Conservation (phyloP, 1,284 basidiomycete genomes). For the Lentinula novae-zelandiae region DNA sequence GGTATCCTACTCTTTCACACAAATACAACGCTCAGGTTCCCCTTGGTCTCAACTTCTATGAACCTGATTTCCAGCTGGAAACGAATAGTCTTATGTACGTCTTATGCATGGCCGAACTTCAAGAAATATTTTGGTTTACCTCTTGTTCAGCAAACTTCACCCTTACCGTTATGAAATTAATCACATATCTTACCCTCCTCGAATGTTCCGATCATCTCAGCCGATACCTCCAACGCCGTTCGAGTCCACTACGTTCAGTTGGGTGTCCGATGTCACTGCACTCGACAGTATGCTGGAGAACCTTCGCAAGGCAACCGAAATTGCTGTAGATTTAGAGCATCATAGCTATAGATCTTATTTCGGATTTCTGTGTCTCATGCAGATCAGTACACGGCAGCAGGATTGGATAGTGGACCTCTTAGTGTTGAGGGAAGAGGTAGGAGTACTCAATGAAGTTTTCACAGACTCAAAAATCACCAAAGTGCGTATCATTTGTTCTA, state of each 20-base stretch:
- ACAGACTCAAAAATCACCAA: constrained; percentile 85
- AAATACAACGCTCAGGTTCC: constrained; percentile 83
- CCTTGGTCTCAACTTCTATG: constrained; percentile 54
- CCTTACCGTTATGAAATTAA: constrained; percentile 83
- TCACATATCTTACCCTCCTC: constrained; percentile 66
- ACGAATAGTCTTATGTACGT: constrained; percentile 19
- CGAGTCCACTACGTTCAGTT: constrained; percentile 69
- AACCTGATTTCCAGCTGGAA: constrained; percentile 25
- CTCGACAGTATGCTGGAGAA: constrained; percentile 66
- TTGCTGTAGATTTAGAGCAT: constrained; percentile 94
- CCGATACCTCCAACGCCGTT: constrained; percentile 56
- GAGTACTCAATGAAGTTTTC: constrained; percentile 73
- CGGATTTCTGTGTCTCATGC: constrained; percentile 93
- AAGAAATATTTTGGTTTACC: constrained; percentile 10
- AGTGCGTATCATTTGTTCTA: constrained; percentile 36
- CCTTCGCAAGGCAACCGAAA: constrained; percentile 66
- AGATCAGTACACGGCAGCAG: constrained; percentile 80
- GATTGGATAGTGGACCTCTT: constrained; percentile 91
- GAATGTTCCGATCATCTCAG: constrained; percentile 54
- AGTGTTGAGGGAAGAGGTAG: constrained; percentile 72
- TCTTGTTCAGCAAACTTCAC: constrained; percentile 36
- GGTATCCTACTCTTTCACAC: constrained; percentile 59
- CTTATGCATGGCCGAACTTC: constrained; percentile 24
- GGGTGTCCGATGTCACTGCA: constrained; percentile 59
- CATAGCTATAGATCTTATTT: constrained; percentile 83